Conservation (phyloP, 345 rosid genomes). For the Citrus trifoliata region DNA sequence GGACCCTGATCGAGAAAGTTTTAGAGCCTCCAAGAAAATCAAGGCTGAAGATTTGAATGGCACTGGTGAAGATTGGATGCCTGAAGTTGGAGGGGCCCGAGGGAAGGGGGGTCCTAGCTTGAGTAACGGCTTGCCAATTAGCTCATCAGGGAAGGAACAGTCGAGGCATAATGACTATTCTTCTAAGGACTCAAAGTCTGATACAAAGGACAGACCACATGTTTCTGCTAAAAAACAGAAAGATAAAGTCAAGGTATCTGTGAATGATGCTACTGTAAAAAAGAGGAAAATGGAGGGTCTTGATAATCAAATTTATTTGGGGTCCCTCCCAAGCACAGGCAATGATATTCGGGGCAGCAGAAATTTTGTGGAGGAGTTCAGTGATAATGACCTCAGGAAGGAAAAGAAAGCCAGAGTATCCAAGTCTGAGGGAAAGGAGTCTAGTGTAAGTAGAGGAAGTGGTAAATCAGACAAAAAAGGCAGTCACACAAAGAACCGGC, state of each 20-base stretch:
- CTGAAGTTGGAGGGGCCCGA: conserved; percentile 34
- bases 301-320: conserved; percentile 29
- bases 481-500: conserved; percentile 38
- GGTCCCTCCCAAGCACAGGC: conserved; percentile 21
- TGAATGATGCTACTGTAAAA: conserved; percentile 31
- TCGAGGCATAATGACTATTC: conserved; percentile 33
- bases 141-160: conserved; percentile 42
- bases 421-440: conserved; percentile 57
- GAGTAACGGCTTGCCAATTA: conserved; percentile 43
- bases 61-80: conserved; percentile 44
- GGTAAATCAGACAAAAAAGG: conserved; percentile 53
- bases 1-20: conserved; percentile 46
- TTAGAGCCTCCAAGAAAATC: conserved; percentile 59
- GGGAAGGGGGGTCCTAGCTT: conserved; percentile 46
- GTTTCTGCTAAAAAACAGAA: conserved; percentile 43
- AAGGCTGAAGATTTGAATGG: conserved; percentile 42
- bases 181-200: conserved; percentile 36
- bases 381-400: conserved; percentile 50
- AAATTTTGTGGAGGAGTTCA: conserved; percentile 40
- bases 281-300: conserved; percentile 61
- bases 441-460: conserved; percentile 48
- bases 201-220: conserved; percentile 33
- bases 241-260: conserved; percentile 29
- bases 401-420: conserved; percentile 59
- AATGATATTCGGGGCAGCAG: conserved; percentile 32